Conservation (phyloP, 768 basidiomycete genomes). For the Agaricus sinodeliciosus region DNA sequence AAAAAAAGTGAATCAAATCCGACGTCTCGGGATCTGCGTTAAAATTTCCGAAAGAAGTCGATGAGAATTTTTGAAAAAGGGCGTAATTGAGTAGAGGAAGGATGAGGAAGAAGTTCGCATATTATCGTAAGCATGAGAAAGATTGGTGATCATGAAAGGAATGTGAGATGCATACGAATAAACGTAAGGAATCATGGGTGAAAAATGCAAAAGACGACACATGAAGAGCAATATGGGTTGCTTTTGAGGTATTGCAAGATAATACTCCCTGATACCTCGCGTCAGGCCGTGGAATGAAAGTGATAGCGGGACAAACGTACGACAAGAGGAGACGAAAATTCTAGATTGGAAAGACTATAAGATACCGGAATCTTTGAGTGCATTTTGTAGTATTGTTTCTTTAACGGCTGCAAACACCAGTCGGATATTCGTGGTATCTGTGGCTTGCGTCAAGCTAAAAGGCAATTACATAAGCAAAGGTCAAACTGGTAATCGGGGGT, state of each 20-base stretch:
- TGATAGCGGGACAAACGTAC: background rate
- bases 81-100: too few relatives aligned
- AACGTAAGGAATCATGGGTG: background rate
- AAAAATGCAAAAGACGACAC: background rate
- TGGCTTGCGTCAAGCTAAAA: constrained; percentile 75
- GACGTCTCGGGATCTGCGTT: too few relatives aligned
- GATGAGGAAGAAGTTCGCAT: too few relatives aligned
- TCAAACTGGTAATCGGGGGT: constrained; percentile 11
- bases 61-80: too few relatives aligned
- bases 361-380: constrained; percentile 80
- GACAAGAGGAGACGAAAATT: background rate
- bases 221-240: background rate
- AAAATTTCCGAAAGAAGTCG: too few relatives aligned
- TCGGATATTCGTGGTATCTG: constrained; percentile 78
- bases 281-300: too few relatives aligned
- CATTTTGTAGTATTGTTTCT: constrained; percentile 91
- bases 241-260: too few relatives aligned
- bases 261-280: too few relatives aligned
- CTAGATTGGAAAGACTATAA: constrained; percentile 28
- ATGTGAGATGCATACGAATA: constrained; percentile 3
- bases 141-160: background rate
- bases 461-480: constrained; percentile 17
- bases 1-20: too few relatives aligned
- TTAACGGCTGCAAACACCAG: constrained; percentile 85
- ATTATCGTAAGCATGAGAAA: background rate